Conservation (phyloP, 2,329 filamentous ascomycete genomes). For the Uncinocarpus reesii region DNA sequence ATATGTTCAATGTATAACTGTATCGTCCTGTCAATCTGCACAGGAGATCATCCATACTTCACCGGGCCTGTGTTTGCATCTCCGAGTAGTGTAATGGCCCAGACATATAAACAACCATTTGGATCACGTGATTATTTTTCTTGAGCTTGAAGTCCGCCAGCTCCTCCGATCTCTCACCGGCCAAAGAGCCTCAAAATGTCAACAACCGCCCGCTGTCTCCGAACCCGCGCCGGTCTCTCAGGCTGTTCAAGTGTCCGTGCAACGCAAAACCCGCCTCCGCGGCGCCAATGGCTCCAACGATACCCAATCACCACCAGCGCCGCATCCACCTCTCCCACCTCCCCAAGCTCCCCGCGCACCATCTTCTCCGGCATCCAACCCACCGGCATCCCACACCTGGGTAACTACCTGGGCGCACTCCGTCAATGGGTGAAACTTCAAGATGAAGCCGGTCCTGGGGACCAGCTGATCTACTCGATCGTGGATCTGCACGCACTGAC, state of each 20-base stretch:
- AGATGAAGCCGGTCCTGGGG: slow-evolving; percentile 39
- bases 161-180: not conserved
- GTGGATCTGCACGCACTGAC: slow-evolving; percentile 95
- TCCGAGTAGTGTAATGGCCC: too few relatives aligned
- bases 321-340: not conserved
- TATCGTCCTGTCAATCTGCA: not conserved
- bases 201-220: slow-evolving; percentile 3
- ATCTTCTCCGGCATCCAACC: slow-evolving; percentile 97
- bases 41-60: too few relatives aligned
- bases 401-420: slow-evolving; percentile 88
- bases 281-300: slow-evolving; percentile 13
- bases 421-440: slow-evolving; percentile 79
- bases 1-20: slow-evolving; percentile 4
- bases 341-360: slow-evolving; percentile 27
- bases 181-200: slow-evolving; percentile 7
- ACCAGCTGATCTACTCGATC: slow-evolving; percentile 69
- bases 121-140: slow-evolving; percentile 3
- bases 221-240: not conserved
- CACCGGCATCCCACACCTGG: slow-evolving; percentile 84
- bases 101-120: too few relatives aligned
- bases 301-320: slow-evolving; percentile 11
- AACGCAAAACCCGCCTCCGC: not conserved
- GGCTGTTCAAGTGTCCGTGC: not conserved
- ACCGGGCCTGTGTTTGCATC: too few relatives aligned
- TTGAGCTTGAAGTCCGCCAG: not conserved